Evolutionary conservation across 768 basidiomycete genomes (phyloP), one percentile per base, ranked within the genome.

Genomic region (Stropharia rugosoannulata): DNA sequence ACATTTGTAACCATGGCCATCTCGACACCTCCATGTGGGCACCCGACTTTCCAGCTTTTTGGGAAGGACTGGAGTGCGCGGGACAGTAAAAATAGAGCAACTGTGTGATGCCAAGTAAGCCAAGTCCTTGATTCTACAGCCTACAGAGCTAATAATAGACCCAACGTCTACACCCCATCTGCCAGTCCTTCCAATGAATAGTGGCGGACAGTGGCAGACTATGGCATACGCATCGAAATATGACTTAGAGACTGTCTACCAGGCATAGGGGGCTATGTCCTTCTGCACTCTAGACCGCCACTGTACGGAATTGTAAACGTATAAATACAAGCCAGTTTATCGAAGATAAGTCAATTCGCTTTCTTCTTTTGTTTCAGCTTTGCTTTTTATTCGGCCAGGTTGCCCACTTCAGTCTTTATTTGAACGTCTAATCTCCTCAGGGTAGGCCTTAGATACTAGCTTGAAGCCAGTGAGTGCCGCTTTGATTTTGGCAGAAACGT

Each of bases 301-400:
- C 29, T 32, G 29, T 22, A 22, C 29, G 1, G 29, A 32, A 7
- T 32, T 32, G 2, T 10, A 7, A 32, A 10, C 9, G 29, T 32
- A 32, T 32, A 32, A 32, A 32, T 7, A 32, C 29, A 32, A 32
- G 29, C 29, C 29, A 32, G 29, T 6, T 32, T 32, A 13, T n/a
- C 12, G n/a, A 13, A 15, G 25, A 5, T 41, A 48, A 49, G 54
- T 57, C 46, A 44, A 54, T 60, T 62, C 52, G 49, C 59, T 61
- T 32, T 59, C 54, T 54, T 57, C 51, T 44, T 58, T 53, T 42
- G 45, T 61, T 64, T 44, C 19, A 25, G 52, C 56, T 63, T 56
- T 62, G 63, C 57, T 57, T 52, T 60, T 66, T 68, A 60, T 66
- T 70, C 37, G 73, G 74, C 74, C 75, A 73, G 73, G 75, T 73